Evolutionary conservation across 306 rosid species (phyloP).

Genomic region (Vicia sativa): DNA sequence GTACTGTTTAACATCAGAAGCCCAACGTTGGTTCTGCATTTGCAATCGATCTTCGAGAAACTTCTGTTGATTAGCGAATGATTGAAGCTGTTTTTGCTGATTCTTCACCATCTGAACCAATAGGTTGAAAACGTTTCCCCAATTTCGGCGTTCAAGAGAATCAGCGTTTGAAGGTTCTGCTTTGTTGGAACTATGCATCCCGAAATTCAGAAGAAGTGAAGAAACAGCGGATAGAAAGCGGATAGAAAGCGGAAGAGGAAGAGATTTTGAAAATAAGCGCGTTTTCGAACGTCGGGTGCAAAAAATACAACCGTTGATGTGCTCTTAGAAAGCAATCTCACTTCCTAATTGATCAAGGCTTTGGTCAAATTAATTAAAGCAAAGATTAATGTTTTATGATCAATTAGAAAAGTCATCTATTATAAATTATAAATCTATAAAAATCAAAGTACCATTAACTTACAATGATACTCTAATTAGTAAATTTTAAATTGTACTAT

Average conservation of each 20-base stretch:
- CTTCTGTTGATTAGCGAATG: constrained; percentile 54
- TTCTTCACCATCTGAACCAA: constrained; percentile 55
- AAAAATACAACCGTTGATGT: background rate
- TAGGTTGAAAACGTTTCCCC: constrained; percentile 60
- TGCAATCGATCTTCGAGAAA: constrained; percentile 57
- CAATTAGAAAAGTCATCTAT: too few species aligned
- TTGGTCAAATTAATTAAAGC: too few species aligned
- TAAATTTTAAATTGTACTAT: too few species aligned
- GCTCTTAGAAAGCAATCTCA: background rate
- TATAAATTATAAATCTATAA: too few species aligned
- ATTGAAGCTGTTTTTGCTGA: constrained; percentile 70
- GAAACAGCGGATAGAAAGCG: background rate
- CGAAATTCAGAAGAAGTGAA: constrained; percentile 18
- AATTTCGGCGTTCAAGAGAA: constrained; percentile 48
- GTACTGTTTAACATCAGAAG: constrained; percentile 50
- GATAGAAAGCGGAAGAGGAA: constrained; percentile 30
- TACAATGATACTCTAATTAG: too few species aligned
- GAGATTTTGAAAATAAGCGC: constrained; percentile 18
- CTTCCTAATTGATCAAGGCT: too few species aligned
- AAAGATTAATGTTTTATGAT: too few species aligned
- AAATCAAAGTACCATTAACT: too few species aligned
- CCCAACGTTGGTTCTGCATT: constrained; percentile 67
- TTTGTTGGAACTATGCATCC: constrained; percentile 47
- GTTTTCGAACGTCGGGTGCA: background rate
- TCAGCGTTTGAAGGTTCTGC: constrained; percentile 27